Base-by-base conservation (phyloP, 805 yeast genomes). In the Metschnikowia amazonensis region DNA sequence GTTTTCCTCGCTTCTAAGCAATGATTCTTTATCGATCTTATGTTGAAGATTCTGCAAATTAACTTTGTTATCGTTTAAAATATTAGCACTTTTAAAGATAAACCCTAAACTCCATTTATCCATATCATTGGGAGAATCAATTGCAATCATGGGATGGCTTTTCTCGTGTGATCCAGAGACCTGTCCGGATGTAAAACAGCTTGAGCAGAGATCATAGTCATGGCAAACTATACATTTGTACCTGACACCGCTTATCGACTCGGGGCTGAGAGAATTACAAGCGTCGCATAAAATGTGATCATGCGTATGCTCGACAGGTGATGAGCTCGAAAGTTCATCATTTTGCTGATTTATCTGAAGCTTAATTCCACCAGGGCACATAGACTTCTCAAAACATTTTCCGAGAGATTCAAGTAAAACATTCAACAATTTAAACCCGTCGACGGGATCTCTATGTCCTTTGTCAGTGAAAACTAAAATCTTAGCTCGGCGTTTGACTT, bases 401-500 rank as follows among this genome's bases (percentile, higher is more conserved):
- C 14, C 18, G 17, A 37, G 28, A 4, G 14, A 27, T 20, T 37
- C 41, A 13, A 37, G 24, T 13, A 37, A 20, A 18, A 18, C 18
- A 16, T 37, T 28, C 8, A 37, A 6, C 20, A 37, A 27, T 18
- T 37, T 18, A 8, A 37, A 28, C 17, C 25, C 41, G 20, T 28
- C 25, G 29, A 27, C 41, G 18, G 32, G 13, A 20, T 18, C 25
- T 20, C 9, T 13, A 29, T n/a, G 33, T 37, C 25, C 25, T 18
- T 9, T 17, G 18, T 6, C 41, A 18, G 41, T 37, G 33, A 30
- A 23, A 10, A 39, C 50, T 4, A 43, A 16, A 47, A 79, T 58
- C 50, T 68, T 69, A 41, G 75, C 56, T 46, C 66, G 69, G 46
- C 64, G 69, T 53, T 76, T 77, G 16, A 77, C 81, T 44, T 66